A percentile compares a stretch with the other conserved stretches of the same genome.
Evolutionary conservation across 2,329 filamentous ascomycete species (phyloP).

Genomic region (Cercospora sesami): DNA sequence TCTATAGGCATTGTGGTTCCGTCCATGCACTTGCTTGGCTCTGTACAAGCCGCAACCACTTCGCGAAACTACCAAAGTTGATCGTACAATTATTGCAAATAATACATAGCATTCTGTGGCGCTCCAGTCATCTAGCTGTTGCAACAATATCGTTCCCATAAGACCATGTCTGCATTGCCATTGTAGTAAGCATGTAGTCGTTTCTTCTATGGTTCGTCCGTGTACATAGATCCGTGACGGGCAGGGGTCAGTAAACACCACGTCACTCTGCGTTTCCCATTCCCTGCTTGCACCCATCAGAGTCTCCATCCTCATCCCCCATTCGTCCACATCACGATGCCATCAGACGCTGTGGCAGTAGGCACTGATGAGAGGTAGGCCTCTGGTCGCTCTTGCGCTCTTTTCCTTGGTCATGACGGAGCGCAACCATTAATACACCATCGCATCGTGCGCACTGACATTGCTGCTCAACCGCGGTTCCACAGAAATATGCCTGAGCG

Average conservation of each 20-base stretch:
- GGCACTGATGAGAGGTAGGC: slow-evolving; percentile 12
- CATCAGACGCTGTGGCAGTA: slow-evolving; percentile 13
- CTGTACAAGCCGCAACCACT: too few species aligned
- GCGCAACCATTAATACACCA: not conserved
- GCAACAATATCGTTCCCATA: not conserved
- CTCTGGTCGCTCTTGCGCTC: not conserved
- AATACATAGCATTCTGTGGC: not conserved
- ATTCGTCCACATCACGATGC: slow-evolving; percentile 17
- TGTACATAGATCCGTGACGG: not conserved
- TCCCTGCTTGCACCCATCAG: slow-evolving; percentile 18
- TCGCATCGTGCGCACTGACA: slow-evolving; percentile 3
- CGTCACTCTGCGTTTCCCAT: slow-evolving; percentile 16
- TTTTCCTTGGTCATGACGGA: not conserved
- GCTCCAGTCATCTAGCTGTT: not conserved
- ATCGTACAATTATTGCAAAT: not conserved
- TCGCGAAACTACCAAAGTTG: not conserved
- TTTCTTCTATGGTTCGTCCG: not conserved
- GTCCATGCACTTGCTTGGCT: not conserved
- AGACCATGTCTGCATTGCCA: not conserved
- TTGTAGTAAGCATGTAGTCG: not conserved
- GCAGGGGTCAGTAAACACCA: slow-evolving; percentile 3
- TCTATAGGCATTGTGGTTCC: too few species aligned
- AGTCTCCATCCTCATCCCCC: slow-evolving; percentile 12
- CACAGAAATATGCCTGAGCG: slow-evolving; percentile 11
- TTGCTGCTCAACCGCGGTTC: not conserved